Base-by-base conservation (phyloP, 345 rosid genomes). In the Passiflora organensis region DNA sequence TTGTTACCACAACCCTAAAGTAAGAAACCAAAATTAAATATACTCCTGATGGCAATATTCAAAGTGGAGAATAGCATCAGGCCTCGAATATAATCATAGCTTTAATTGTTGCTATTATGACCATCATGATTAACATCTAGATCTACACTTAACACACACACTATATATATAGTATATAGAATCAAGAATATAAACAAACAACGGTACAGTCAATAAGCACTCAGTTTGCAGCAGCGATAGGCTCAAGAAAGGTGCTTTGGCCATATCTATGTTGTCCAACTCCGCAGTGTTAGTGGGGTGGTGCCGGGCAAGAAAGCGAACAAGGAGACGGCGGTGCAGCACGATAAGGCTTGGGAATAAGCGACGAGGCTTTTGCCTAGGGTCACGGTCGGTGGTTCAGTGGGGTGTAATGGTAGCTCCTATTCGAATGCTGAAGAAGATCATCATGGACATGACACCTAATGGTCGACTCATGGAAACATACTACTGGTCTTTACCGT, bases 391-490 rank as follows among this genome's bases (percentile, higher is more conserved):
- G 53, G 87, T 74, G 68, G 78, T 82, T 56, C 86, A 71, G n/a
- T 91, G 98, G 98, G 73, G 80, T 13, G 66, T 64, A 21, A 53
- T 85, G 71, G 83, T 71, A 22, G 75, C 76, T 48, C 83, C 81
- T 1, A 43, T 86, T 56, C 71, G 70, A 57, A 62, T 75, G 56
- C 39, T 91, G 45, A 87, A 81, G 80, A 83, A 69, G 69, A 54
- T 83, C n/a, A 63, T 91, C n/a, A 51, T 74, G 77, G 76, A 80
- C 49, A 70, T 87, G 16, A 71, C 83, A 6, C 78, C 83, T 6
- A 73, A 62, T 55, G 72, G 73, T 46, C 66, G 59, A 34, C 55
- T 69, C n/a, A 46, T 78, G n/a, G 78, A 82, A 39, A 62, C 71
- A 56, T 78, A 72, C 70, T 75, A 66, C 46, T 77, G 69, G 76